Evolutionary conservation across 2,329 filamentous ascomycete species (phyloP), one percentile per base, ranked within the genome.

Genomic region (Beauveria bassiana): DNA sequence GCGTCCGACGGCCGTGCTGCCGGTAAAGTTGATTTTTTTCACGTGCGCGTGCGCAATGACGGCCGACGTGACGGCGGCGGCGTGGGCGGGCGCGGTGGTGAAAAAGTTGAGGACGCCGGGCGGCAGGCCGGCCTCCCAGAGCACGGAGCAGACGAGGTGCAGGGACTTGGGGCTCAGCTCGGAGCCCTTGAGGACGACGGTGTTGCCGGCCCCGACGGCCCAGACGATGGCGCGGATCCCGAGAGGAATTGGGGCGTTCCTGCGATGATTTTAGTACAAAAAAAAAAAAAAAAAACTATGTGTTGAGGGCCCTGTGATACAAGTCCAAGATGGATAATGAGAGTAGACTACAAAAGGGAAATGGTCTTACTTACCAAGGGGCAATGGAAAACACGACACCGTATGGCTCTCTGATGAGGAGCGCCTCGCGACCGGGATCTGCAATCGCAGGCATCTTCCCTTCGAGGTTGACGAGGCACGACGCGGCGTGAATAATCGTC

Each of bases 191-290:
- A 91, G 74, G n/a, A 91, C 78, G 38, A 81, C 79, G 0, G 87
- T 89, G 72, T 91, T 91, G 24, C 88, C 88, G 0, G 83, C 84
- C 1, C 90, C 90, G 3, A 93, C 77, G 3, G 89, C 84, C 65
- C 81, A 81, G 18, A 79, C 73, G 26, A 87, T 80, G 5, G 78
- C 70, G 28, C 81, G 75, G n/a, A 77, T 68, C 9, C 78, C 79
- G 14, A 83, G 73, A 61, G 82, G 77, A 64, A 79, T 75, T 3
- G 79, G 75, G 1, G 81, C 78, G 65, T 84, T 82, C 78, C 79
- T 80, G 28, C 8, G 34, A 16, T 14, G 34, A 16, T 12, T 14
- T 34, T 31, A 34, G 10, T 24, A 45, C 28, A 22, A 22, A 22
- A 6, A 9, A 1, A 10, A 7, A 10, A 31, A 18, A 22, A 22